phyloP scores from a whole-genome alignment of 1,284 basidiomycete genomes.

The Ceratobasidium sp. region DNA sequence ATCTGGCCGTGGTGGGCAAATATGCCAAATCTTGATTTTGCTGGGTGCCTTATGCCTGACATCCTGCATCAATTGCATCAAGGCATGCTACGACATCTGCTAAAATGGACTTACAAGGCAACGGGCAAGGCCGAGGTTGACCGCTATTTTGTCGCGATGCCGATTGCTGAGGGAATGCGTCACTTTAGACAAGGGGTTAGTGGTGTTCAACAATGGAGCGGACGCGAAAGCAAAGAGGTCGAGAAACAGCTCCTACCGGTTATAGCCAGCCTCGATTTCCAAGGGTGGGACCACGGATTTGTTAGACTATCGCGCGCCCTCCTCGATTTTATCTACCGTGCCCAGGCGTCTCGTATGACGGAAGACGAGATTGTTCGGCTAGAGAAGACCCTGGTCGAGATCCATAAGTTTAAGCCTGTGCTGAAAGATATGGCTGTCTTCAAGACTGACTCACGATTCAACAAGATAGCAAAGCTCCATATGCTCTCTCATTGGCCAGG shows the following conservation, averaged over 20 bases:
- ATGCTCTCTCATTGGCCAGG: slow-evolving; percentile 27
- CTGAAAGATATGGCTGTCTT: slow-evolving; percentile 30
- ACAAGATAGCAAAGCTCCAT: slow-evolving; percentile 37
- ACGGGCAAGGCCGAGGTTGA: not conserved
- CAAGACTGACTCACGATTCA: slow-evolving; percentile 3
- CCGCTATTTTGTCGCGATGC: not conserved
- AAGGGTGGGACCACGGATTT: not conserved
- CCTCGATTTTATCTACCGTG: slow-evolving; percentile 51
- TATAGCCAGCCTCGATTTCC: not conserved
- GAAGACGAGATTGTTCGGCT: slow-evolving; percentile 35
- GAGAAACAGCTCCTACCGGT: slow-evolving; percentile 9
- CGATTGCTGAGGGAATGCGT: not conserved
- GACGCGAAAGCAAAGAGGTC: slow-evolving; percentile 24
- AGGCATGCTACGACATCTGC: not conserved
- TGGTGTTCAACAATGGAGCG: slow-evolving; percentile 1
- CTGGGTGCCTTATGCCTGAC: slow-evolving; percentile 5
- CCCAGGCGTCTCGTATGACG: slow-evolving; percentile 16
- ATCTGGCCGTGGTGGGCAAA: slow-evolving; percentile 26
- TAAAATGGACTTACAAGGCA: not conserved
- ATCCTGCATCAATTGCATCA: slow-evolving; percentile 19
- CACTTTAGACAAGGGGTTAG: slow-evolving; percentile 13
- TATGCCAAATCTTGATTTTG: not conserved
- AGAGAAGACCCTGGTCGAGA: slow-evolving; percentile 36
- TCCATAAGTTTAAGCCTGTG: slow-evolving; percentile 42
- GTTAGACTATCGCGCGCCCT: slow-evolving; percentile 42